These are phyloP conservation scores for Aspergillus brunneoviolaceus DNA, from an alignment of 2,329 filamentous ascomycete genomes.

Conservation along the genomic window DNA sequence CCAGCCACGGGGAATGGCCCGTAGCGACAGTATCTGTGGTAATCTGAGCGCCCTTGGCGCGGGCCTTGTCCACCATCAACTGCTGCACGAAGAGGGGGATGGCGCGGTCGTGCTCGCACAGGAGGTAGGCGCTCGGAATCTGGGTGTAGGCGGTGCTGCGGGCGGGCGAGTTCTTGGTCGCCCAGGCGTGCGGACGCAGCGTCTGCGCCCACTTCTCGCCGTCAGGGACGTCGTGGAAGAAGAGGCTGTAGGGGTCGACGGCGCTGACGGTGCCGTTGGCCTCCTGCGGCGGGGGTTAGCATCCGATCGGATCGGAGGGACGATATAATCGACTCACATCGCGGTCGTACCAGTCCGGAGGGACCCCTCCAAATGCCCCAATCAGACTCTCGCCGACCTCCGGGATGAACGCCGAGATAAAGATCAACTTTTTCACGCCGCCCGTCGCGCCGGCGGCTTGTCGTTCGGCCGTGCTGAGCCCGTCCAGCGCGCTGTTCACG, in stretches of 20 bases:
- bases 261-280: constrained; percentile 26
- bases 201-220: constrained; percentile 28
- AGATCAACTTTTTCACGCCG: constrained; percentile 35
- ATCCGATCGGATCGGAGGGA: background rate
- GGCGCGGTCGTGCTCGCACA: constrained; percentile 32
- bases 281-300: constrained; percentile 13
- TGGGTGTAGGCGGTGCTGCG: constrained; percentile 27
- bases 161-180: constrained; percentile 28
- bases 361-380: constrained; percentile 28
- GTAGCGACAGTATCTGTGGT: constrained; percentile 31
- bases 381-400: constrained; percentile 32
- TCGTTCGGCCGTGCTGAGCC: constrained; percentile 31
- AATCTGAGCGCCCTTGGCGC: constrained; percentile 26
- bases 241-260: constrained; percentile 24
- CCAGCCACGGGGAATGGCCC: constrained; percentile 33
- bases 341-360: constrained; percentile 30
- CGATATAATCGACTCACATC: constrained; percentile 25
- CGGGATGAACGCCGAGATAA: constrained; percentile 37
- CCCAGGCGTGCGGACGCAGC: constrained; percentile 33
- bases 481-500: constrained; percentile 35
- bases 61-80: constrained; percentile 31
- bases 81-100: constrained; percentile 33
- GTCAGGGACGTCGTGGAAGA: constrained; percentile 35
- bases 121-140: constrained; percentile 28
- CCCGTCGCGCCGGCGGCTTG: constrained; percentile 28